Conservation (phyloP, 257 asterid species). For the Henckelia pumila region DNA sequence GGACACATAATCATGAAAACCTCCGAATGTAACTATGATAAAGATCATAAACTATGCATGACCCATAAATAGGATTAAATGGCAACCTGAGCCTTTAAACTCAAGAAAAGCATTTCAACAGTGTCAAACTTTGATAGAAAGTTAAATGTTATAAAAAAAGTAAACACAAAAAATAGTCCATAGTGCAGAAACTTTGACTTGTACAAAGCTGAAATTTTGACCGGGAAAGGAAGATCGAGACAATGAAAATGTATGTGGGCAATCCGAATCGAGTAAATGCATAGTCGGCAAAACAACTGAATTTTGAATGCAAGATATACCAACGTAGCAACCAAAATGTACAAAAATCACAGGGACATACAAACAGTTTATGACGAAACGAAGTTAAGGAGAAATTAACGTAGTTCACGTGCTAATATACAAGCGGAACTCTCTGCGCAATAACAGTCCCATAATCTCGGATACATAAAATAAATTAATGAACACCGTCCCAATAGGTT, state of each 20-base stretch:
- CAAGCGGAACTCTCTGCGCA: not conserved
- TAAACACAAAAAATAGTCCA: not conserved
- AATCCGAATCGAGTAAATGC: not conserved
- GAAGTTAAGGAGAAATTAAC: not conserved
- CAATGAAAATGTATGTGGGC: not conserved
- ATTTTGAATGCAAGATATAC: not conserved
- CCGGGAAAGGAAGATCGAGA: too few species aligned
- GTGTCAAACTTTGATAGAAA: too few species aligned
- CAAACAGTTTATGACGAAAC: not conserved
- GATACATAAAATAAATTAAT: not conserved
- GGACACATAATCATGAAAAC: not conserved
- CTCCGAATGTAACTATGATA: not conserved
- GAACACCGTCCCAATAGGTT: not conserved
- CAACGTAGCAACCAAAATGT: not conserved
- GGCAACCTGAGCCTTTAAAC: not conserved
- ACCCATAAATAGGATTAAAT: not conserved
- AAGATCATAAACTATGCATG: not conserved
- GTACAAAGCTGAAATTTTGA: not conserved
- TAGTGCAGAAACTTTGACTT: not conserved
- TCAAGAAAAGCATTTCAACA: not conserved
- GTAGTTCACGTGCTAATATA: not conserved
- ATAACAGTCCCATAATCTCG: not conserved
- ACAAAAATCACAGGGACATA: not conserved
- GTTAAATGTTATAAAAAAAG: not conserved
- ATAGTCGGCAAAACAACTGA: not conserved